These are phyloP conservation scores for Geotrichum aggregatum DNA, from an alignment of 1,139 yeast species.

Conservation along the genomic window DNA sequence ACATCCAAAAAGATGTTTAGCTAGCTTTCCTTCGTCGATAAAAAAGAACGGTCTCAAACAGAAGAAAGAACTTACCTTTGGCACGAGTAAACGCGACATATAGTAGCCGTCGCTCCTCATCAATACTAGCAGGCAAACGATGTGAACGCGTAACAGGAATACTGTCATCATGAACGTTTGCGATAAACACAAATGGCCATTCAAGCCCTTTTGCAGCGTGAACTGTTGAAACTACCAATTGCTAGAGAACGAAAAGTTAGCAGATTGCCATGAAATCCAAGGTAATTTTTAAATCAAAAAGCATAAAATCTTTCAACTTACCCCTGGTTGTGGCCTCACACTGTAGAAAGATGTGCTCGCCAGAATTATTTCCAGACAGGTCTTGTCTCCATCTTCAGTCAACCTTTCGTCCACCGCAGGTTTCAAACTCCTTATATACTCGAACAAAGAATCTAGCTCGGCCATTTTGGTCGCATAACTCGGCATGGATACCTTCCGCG, in stretches of 20 bases:
- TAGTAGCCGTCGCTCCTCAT: constrained; percentile 79
- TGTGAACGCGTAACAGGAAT: constrained; percentile 34
- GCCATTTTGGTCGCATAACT: not conserved
- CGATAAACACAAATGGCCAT: constrained; percentile 84
- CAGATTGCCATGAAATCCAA: not conserved
- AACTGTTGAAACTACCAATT: constrained; percentile 55
- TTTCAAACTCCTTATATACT: constrained; percentile 23
- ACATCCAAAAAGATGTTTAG: not conserved
- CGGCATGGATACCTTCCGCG: not conserved
- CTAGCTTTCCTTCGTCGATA: not conserved
- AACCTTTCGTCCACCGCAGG: constrained; percentile 30
- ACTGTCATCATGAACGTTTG: constrained; percentile 39
- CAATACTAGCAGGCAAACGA: constrained; percentile 40
- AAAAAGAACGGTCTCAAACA: not conserved
- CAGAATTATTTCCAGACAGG: constrained; percentile 10
- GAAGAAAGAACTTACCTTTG: constrained; percentile 37
- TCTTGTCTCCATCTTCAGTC: not conserved
- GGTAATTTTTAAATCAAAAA: not conserved
- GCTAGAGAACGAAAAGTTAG: constrained; percentile 6
- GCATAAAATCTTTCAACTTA: constrained; percentile 3
- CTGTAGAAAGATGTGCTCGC: constrained; percentile 7
- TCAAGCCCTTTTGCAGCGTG: constrained; percentile 93
- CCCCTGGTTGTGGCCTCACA: constrained; percentile 13
- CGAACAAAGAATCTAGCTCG: constrained; percentile 7
- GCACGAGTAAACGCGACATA: constrained; percentile 91